phyloP scores from a whole-genome alignment of 129 eudicot genomes.

The Silybum marianum region DNA sequence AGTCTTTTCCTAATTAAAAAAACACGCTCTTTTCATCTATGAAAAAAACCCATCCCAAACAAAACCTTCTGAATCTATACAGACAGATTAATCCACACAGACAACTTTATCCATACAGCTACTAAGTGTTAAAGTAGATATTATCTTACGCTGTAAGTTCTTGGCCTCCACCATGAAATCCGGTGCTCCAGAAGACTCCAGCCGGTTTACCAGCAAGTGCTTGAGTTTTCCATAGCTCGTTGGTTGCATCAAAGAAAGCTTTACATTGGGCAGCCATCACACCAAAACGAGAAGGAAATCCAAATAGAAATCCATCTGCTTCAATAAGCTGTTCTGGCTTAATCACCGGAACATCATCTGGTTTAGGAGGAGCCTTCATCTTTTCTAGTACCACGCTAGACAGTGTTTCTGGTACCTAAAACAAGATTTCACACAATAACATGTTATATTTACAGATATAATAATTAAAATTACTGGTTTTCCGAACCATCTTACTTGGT shows the following conservation, averaged over 20 bases:
- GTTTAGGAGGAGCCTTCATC: conserved; percentile 82
- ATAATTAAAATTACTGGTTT: not conserved
- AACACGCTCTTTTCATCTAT: too few relatives aligned
- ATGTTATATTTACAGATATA: not conserved
- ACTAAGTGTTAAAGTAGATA: not conserved
- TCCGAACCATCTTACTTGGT: not conserved
- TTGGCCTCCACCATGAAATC: conserved; percentile 92
- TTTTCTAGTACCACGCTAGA: conserved; percentile 54
- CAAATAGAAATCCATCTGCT: conserved; percentile 89
- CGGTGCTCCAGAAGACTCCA: conserved; percentile 96
- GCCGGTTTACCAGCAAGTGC: conserved; percentile 96
- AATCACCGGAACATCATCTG: conserved; percentile 74
- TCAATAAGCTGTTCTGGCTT: conserved; percentile 69
- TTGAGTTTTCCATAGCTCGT: conserved; percentile 61
- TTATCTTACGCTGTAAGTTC: conserved; percentile 77
- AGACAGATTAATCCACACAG: too few relatives aligned
- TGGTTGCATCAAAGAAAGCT: conserved; percentile 83
- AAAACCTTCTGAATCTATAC: too few relatives aligned
- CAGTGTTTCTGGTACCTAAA: conserved; percentile 80
- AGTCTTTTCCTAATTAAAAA: too few relatives aligned
- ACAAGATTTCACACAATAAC: conserved; percentile 7
- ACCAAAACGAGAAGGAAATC: conserved; percentile 90
- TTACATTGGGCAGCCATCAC: conserved; percentile 90
- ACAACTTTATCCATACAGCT: too few relatives aligned
- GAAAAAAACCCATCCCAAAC: too few relatives aligned